Conservation (phyloP, 495 filamentous ascomycete genomes). For the Penicillium crystallinum region DNA sequence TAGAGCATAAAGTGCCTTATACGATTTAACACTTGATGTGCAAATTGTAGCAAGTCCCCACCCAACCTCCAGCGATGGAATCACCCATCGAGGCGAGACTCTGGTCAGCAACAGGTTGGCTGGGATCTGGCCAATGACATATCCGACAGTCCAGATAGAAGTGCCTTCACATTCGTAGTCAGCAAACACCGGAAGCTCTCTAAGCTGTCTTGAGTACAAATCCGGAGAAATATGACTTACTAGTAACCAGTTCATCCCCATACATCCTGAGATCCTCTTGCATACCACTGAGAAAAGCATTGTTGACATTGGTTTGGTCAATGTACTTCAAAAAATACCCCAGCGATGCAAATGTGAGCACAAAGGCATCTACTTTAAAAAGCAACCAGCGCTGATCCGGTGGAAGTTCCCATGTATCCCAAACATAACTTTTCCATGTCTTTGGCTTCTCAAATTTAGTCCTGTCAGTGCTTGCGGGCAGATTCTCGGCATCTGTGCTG, state of each 20-base stretch:
- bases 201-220: too few species aligned
- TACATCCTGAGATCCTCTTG: constrained; percentile 35
- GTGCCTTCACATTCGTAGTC: constrained; percentile 29
- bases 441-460: not conserved
- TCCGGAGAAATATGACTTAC: not conserved
- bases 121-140: constrained; percentile 54
- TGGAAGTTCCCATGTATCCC: constrained; percentile 51
- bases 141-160: constrained; percentile 52
- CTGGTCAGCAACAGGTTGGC: constrained; percentile 48
- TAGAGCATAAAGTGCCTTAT: constrained; percentile 43
- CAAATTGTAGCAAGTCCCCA: constrained; percentile 46
- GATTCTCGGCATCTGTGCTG: not conserved
- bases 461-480: not conserved
- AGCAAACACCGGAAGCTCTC: constrained; percentile 29
- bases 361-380: constrained; percentile 49
- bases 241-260: constrained; percentile 18
- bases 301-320: constrained; percentile 48
- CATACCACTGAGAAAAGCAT: constrained; percentile 40
- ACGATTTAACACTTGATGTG: constrained; percentile 35
- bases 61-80: constrained; percentile 36
- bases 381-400: constrained; percentile 49
- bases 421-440: constrained; percentile 37
- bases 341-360: constrained; percentile 47
- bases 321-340: constrained; percentile 51
- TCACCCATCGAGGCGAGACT: constrained; percentile 39